Conservation (phyloP, 2,329 filamentous ascomycete species). For the Verruconis gallopava region DNA sequence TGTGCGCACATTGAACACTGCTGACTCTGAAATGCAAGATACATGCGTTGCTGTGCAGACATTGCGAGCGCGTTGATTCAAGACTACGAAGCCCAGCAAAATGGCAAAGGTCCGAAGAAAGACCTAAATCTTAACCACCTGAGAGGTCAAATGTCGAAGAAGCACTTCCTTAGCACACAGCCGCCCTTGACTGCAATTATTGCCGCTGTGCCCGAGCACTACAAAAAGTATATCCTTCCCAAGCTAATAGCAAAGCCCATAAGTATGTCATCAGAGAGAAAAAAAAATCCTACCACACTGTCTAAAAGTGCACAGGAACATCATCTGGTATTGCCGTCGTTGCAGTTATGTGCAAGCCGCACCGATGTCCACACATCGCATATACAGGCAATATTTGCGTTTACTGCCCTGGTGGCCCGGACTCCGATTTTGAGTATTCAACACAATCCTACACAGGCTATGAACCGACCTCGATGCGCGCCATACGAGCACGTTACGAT, state of each 20-base stretch:
- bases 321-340: constrained; percentile 96
- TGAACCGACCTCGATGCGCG: constrained; percentile 96
- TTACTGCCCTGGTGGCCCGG: constrained; percentile 92
- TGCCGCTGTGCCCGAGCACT: constrained; percentile 95
- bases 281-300: background rate
- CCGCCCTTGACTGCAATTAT: constrained; percentile 95
- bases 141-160: constrained; percentile 78
- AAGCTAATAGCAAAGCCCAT: constrained; percentile 97
- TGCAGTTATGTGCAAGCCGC: constrained; percentile 98
- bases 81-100: constrained; percentile 72
- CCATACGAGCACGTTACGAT: constrained; percentile 91
- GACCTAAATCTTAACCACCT: constrained; percentile 90
- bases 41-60: constrained; percentile 88
- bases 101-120: constrained; percentile 52
- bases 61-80: constrained; percentile 90
- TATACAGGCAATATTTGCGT: constrained; percentile 99
- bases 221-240: constrained; percentile 97
- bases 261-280: constrained; percentile 35
- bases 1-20: no score
- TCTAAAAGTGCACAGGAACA: constrained; percentile 44
- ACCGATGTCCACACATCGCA: constrained; percentile 92
- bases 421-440: constrained; percentile 98
- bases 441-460: constrained; percentile 98
- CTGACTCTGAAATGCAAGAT: no score
- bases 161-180: constrained; percentile 76